These are phyloP conservation scores for Penicillium malachiteum DNA, from an alignment of 495 filamentous ascomycete genomes.

Conservation along the genomic window DNA sequence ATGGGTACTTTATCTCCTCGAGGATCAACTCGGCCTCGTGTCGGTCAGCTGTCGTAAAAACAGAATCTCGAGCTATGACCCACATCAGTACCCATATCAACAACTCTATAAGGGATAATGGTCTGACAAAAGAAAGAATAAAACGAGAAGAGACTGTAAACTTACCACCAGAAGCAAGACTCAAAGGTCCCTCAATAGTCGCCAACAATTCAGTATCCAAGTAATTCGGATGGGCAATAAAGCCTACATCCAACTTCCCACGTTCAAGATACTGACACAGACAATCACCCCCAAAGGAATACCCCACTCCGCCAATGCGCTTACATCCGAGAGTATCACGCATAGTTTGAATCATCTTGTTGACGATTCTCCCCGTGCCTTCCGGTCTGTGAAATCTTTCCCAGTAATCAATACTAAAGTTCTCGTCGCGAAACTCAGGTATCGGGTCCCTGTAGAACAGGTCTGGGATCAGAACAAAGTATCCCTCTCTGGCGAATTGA, in stretches of 20 bases:
- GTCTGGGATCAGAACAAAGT: conserved; percentile 67
- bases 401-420: conserved; percentile 32
- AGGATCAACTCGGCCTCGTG: too few relatives aligned
- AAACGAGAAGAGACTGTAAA: not conserved
- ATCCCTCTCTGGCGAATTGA: conserved; percentile 73
- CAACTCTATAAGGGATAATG: not conserved
- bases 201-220: conserved; percentile 66
- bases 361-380: conserved; percentile 46
- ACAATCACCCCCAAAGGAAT: conserved; percentile 73
- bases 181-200: conserved; percentile 63
- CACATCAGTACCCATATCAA: not conserved
- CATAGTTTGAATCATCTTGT: conserved; percentile 52
- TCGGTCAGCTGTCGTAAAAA: conserved; percentile 67
- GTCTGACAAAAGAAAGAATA: not conserved
- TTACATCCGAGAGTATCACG: conserved; percentile 52
- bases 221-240: conserved; percentile 70
- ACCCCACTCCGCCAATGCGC: conserved; percentile 66
- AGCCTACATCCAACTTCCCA: conserved; percentile 46
- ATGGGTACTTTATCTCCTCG: too few relatives aligned
- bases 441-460: conserved; percentile 32
- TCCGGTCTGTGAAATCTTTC: too few relatives aligned
- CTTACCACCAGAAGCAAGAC: conserved; percentile 64
- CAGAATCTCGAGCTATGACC: conserved; percentile 11
- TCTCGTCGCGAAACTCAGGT: conserved; percentile 24
- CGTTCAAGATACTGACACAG: conserved; percentile 29